Evolutionary conservation across 1,284 basidiomycete species (phyloP).

Genomic region (Heterobasidion parviporum): DNA sequence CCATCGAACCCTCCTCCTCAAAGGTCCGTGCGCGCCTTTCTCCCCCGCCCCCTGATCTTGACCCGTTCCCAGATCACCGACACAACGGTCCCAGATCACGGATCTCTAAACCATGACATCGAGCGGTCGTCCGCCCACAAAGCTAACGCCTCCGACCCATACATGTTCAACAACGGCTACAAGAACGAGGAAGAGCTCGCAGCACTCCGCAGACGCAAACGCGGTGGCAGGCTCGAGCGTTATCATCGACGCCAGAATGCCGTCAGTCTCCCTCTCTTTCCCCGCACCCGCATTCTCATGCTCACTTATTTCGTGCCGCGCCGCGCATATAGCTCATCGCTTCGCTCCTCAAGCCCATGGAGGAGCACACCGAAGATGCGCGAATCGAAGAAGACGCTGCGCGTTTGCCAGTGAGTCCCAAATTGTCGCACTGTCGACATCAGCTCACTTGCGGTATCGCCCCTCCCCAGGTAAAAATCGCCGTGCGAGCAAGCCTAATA

Average conservation of each 20-base stretch:
- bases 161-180: slow-evolving; percentile 45
- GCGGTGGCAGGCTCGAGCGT: slow-evolving; percentile 53
- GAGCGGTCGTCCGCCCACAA: slow-evolving; percentile 29
- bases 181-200: slow-evolving; percentile 55
- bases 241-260: slow-evolving; percentile 85
- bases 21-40: neutral
- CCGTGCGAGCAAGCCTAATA: slow-evolving; percentile 76
- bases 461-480: slow-evolving; percentile 70
- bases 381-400: slow-evolving; percentile 53
- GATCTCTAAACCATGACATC: slow-evolving; percentile 28
- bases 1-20: neutral
- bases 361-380: slow-evolving; percentile 74
- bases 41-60: neutral
- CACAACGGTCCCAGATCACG: slow-evolving; percentile 29
- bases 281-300: neutral
- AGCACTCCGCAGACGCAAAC: slow-evolving; percentile 48
- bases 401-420: slow-evolving; percentile 49
- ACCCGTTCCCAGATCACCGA: slow-evolving; percentile 25
- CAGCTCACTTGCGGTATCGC: neutral
- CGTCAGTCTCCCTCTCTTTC: slow-evolving; percentile 29
- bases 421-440: neutral
- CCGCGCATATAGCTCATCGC: slow-evolving; percentile 56
- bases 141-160: slow-evolving; percentile 40
- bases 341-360: slow-evolving; percentile 83
- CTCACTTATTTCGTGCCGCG: slow-evolving; percentile 4